Base-by-base conservation (phyloP, 495 filamentous ascomycete genomes). In the Pseudoneurospora amorphoporcata region DNA sequence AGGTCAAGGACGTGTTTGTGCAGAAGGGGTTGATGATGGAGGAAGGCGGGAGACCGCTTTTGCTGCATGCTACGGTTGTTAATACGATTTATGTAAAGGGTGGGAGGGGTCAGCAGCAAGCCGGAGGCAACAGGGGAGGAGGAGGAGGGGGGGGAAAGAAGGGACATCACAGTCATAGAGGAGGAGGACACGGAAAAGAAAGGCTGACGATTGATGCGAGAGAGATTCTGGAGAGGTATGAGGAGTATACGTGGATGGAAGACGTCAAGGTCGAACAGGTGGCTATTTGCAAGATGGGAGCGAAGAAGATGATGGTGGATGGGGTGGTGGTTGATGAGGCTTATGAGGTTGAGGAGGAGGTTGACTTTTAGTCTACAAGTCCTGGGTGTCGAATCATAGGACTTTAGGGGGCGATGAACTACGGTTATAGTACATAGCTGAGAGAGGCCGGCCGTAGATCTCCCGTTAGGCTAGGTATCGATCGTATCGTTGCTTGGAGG, bases 31-130 rank as follows among this genome's bases (percentile, higher is more conserved):
- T 94, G 19, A 77, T 97, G 74, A 76, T 82, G 1, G 80, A 75
- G 2, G 92, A 95, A 29, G 53, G 53, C 3, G 78, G 76, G 2
- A 82, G 94, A 40, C 87, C 88, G n/a, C 79, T 98, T 68, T 85
- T 92, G 23, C 78, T 97, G 69, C 95, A 97, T 79, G 93, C 92
- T 17, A 97, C 95, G 4, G 84, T 98, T 5, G 81, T 95, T 29
- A 97, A 98, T 80, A 97, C 94, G 8, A 88, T 94, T 39, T 97
- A 97, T 79, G 88, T 90, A 41, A 87, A 84, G 73, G 83, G 79
- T 1, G 73, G 71, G 73, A n/a, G 47, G 69, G 68, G 70, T 38
- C 40, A 61, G 29, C 53, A 17, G 16, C 41, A 47, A 58, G 47
- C 3, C 17, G 19, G 65, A 10, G 43, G 65, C 29, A 72, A 29